Base-by-base conservation (phyloP, 139 green algal genomes). In the Chlorella sp. region DNA sequence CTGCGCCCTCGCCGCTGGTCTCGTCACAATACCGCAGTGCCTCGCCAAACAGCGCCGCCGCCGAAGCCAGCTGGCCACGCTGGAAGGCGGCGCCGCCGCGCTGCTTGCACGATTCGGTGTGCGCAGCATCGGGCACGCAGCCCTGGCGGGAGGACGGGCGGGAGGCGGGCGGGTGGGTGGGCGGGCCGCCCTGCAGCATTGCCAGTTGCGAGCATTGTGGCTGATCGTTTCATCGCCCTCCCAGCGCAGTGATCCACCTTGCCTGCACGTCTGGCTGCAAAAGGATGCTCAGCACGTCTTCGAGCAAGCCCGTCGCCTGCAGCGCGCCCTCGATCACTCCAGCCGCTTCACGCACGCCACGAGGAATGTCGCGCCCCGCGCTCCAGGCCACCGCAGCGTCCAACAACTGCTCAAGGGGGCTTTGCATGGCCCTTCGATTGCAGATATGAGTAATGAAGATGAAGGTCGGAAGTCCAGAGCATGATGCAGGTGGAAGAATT, bases 1-100 rank as follows among this genome's bases (percentile, higher is more conserved):
- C 27, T 5, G 65, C 58, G 25, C 66, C 53, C 21, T 21, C 8
- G 5, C 2, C 55, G 36, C 25, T 77, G 9, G 48, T 33, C 21
- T 78, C 61, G 21, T 84, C 69, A 31, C 72, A 33, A 33, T 55
- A 53, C 6, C 48, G 38, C 61, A 84, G 43, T 19, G 58, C 56
- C 29, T 84, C 76, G 21, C 33, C 51, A 40, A 74, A 79, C 14
- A 75, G 74, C 29, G 31, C n/a, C 8, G 36, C 31, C 29, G 74
- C 74, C 35, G 74, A 41, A 9, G 9, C 31, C 29, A 55, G 61
- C 41, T 79, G 53, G 8, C 61, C 74, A 2, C 59, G 65, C 1
- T 31, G 29, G 27, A 79, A 79, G 33, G 66, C 56, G 1, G 74
- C 59, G 2, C 23, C 45, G 29, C 74, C 74, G 21, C 59, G 40